Conservation (phyloP, 768 basidiomycete species). For the Pilatotrama ljubarskyi region DNA sequence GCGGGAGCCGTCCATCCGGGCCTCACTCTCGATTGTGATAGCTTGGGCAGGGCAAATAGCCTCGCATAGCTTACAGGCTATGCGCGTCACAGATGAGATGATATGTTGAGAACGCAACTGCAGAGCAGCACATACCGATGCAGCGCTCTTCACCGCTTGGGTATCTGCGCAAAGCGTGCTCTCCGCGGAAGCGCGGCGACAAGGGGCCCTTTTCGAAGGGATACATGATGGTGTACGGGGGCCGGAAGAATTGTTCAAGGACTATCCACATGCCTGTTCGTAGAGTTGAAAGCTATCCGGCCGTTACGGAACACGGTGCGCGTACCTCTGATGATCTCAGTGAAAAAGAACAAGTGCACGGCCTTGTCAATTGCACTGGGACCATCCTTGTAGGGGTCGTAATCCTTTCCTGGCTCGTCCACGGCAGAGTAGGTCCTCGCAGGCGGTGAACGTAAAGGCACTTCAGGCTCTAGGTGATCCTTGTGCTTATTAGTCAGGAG, state of each 20-base stretch:
- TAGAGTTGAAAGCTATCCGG: slow-evolving; percentile 17
- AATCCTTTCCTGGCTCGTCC: slow-evolving; percentile 49
- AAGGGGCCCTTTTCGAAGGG: slow-evolving; percentile 98
- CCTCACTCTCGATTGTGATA: slow-evolving; percentile 98
- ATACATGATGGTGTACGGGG: slow-evolving; percentile 98
- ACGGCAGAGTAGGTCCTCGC: slow-evolving; percentile 36
- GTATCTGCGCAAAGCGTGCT: slow-evolving; percentile 95
- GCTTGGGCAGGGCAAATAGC: slow-evolving; percentile 99
- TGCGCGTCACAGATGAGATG: slow-evolving; percentile 1
- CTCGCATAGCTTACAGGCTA: slow-evolving; percentile 98
- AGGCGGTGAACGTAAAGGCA: slow-evolving; percentile 11
- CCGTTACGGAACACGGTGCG: slow-evolving; percentile 1
- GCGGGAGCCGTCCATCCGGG: slow-evolving; percentile 91
- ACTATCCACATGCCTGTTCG: slow-evolving; percentile 95
- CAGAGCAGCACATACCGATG: slow-evolving; percentile 69
- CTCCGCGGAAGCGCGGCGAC: slow-evolving; percentile 96
- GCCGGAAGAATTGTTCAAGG: slow-evolving; percentile 85
- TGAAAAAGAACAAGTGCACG: slow-evolving; percentile 96
- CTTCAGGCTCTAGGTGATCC: slow-evolving; percentile 1
- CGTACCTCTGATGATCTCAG: slow-evolving; percentile 93
- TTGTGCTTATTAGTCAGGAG: slow-evolving; percentile 27
- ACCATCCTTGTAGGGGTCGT: slow-evolving; percentile 73
- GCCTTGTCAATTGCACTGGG: slow-evolving; percentile 96
- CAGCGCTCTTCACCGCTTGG: slow-evolving; percentile 98
- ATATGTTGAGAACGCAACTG: not conserved